phyloP scores from a whole-genome alignment of 192 early-diverging fungal species.

The Thamnidium elegans region DNA sequence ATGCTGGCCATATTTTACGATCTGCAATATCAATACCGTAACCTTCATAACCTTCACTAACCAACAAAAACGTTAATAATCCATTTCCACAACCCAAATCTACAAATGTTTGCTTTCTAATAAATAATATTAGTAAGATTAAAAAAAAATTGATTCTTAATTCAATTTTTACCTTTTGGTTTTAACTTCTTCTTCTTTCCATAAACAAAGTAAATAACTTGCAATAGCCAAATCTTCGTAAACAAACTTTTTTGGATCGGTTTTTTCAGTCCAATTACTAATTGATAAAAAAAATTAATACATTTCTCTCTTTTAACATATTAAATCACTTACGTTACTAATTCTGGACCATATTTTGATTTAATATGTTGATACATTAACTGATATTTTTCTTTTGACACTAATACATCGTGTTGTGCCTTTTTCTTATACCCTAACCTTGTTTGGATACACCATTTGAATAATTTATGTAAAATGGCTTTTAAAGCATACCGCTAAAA shows the following conservation, averaged over 20 bases:
- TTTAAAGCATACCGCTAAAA: conserved; percentile 55
- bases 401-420: conserved; percentile 65
- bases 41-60: conserved; percentile 66
- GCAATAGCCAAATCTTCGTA: conserved; percentile 88
- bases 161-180: neutral
- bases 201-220: conserved; percentile 75
- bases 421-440: conserved; percentile 72
- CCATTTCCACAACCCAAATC: conserved; percentile 90
- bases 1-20: conserved; percentile 74
- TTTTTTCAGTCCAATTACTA: conserved; percentile 73
- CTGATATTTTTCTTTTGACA: conserved; percentile 65
- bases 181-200: conserved; percentile 50
- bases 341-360: conserved; percentile 57
- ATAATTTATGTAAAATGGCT: conserved; percentile 65
- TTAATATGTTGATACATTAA: conserved; percentile 67
- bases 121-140: neutral
- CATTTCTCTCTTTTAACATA: neutral
- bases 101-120: conserved; percentile 57
- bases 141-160: neutral
- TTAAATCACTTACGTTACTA: conserved; percentile 48
- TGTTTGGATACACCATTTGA: conserved; percentile 73
- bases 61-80: conserved; percentile 69
- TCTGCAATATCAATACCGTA: conserved; percentile 71
- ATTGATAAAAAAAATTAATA: neutral
- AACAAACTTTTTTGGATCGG: conserved; percentile 81